Conservation (phyloP, 176 grass and related monocot species). For the Poa annua region DNA sequence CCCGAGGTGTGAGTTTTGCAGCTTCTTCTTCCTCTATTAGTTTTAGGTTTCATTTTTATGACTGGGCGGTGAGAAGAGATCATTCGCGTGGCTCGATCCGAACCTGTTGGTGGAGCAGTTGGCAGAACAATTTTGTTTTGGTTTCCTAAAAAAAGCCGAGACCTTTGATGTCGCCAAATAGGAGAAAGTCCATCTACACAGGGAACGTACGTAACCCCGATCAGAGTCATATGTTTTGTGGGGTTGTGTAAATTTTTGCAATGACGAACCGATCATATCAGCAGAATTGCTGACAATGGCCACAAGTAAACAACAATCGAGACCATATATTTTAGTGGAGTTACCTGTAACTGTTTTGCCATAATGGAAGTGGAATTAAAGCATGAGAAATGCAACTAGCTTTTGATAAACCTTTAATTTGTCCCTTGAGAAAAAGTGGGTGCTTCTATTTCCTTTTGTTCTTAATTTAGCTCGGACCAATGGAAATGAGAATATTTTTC, state of each 20-base stretch:
- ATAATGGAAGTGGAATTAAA: constrained; percentile 6
- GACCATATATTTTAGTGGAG: constrained; percentile 1
- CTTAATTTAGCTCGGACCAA: constrained; percentile 28
- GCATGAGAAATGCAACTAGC: constrained; percentile 33
- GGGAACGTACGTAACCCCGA: constrained; percentile 40
- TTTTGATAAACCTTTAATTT: constrained; percentile 37
- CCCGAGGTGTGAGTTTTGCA: constrained; percentile 56
- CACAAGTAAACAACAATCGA: constrained; percentile 14
- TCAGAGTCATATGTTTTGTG: constrained; percentile 28
- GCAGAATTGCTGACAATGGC: background rate
- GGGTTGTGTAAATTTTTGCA: constrained; percentile 43
- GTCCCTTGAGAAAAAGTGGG: constrained; percentile 45
- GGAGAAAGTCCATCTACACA: constrained; percentile 30
- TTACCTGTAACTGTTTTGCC: constrained; percentile 23
- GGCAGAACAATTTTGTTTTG: constrained; percentile 51
- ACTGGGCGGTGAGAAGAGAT: background rate
- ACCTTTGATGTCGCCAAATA: constrained; percentile 31
- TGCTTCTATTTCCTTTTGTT: constrained; percentile 27
- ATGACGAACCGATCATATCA: constrained; percentile 8
- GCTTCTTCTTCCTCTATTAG: constrained; percentile 6
- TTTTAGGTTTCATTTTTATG: constrained; percentile 31
- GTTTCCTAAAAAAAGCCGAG: constrained; percentile 28
- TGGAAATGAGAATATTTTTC: constrained; percentile 61
- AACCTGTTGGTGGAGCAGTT: constrained; percentile 25
- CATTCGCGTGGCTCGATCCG: background rate